These are phyloP conservation scores for Biscutella laevigata DNA, from an alignment of 441 rosid species.

Conservation along the genomic window DNA sequence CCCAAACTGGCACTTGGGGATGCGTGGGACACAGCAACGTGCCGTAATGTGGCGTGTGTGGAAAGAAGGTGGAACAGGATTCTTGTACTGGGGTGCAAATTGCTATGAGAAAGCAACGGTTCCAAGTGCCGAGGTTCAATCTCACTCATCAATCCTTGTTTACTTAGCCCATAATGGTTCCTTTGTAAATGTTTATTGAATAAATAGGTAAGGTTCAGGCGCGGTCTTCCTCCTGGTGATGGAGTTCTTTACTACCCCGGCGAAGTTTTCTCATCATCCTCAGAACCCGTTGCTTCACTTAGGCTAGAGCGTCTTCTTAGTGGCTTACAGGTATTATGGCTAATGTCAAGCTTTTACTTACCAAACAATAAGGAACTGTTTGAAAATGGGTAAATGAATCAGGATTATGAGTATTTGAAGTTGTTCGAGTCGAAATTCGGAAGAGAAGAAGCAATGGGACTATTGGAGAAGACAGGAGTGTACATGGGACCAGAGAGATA, in stretches of 20 bases:
- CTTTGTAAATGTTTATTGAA: slow-evolving; percentile 1
- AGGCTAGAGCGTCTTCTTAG: slow-evolving; percentile 87
- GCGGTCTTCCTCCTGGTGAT: slow-evolving; percentile 91
- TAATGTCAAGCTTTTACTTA: neutral
- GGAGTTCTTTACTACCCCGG: slow-evolving; percentile 88
- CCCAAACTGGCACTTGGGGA: slow-evolving; percentile 96
- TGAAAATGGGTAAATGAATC: slow-evolving; percentile 31
- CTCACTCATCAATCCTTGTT: neutral
- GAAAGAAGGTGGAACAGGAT: slow-evolving; percentile 98
- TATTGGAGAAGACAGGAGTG: slow-evolving; percentile 78
- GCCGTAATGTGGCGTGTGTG: slow-evolving; percentile 98
- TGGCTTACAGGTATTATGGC: slow-evolving; percentile 72
- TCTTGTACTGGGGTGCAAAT: slow-evolving; percentile 96
- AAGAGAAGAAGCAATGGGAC: slow-evolving; percentile 59
- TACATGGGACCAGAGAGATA: slow-evolving; percentile 86
- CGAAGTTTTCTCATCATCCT: slow-evolving; percentile 81
- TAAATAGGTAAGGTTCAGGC: slow-evolving; percentile 72
- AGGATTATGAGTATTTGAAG: slow-evolving; percentile 83
- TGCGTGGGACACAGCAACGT: slow-evolving; percentile 96
- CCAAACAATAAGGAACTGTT: slow-evolving; percentile 26
- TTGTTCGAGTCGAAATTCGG: slow-evolving; percentile 70
- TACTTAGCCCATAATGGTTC: neutral
- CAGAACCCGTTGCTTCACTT: slow-evolving; percentile 74
- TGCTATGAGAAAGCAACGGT: slow-evolving; percentile 86
- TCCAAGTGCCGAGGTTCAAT: slow-evolving; percentile 82